Percentiles rank a stretch among this genome's conserved stretches.
These are phyloP conservation scores for Bruguiera sexangula DNA, from an alignment of 345 rosid genomes.

Conservation along the genomic window DNA sequence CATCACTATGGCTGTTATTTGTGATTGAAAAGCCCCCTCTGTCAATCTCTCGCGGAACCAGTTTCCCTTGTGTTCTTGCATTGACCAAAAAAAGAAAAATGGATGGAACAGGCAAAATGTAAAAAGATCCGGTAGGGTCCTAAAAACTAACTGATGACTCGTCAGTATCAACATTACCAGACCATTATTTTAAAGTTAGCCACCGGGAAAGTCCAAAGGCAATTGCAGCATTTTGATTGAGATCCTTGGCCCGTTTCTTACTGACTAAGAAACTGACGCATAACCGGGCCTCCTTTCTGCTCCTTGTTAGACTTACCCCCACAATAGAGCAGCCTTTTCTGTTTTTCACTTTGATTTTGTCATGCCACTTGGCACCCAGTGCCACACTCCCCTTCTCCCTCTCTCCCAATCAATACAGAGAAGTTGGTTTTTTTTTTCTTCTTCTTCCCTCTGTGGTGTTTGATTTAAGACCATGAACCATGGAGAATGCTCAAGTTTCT, in stretches of 20 bases:
- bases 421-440: neutral
- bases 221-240: neutral
- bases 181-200: neutral
- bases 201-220: neutral
- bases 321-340: neutral
- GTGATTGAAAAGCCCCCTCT: too few relatives aligned
- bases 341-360: neutral
- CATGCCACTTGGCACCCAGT: conserved; percentile 11
- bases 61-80: too few relatives aligned
- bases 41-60: too few relatives aligned
- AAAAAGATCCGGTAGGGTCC: too few relatives aligned
- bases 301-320: conserved; percentile 12
- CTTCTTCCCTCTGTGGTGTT: neutral
- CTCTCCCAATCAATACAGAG: neutral
- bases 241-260: conserved; percentile 30
- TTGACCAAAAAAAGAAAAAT: too few relatives aligned
- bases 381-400: neutral
- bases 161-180: neutral
- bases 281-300: neutral
- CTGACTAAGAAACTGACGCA: conserved; percentile 45
- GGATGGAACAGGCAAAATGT: too few relatives aligned
- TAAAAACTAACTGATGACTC: too few relatives aligned
- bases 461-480: conserved; percentile 8
- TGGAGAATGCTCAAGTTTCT: neutral
- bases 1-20: too few relatives aligned